These are phyloP conservation scores for Tylopilus plumbeoviolaceoides DNA, from an alignment of 768 basidiomycete species.

Conservation along the genomic window DNA sequence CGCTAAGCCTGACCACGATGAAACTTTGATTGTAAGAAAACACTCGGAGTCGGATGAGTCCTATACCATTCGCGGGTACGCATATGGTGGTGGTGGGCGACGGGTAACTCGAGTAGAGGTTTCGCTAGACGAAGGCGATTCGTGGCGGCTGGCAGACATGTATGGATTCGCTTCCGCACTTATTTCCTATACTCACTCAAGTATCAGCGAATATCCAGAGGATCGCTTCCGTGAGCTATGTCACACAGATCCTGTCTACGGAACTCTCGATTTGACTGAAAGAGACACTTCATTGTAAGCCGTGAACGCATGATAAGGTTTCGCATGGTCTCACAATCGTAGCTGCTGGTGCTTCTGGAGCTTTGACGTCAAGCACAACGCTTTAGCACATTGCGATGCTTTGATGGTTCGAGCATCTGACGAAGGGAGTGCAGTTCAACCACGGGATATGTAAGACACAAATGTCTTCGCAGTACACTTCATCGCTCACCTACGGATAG, in stretches of 20 bases:
- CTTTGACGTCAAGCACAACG: conserved; percentile 33
- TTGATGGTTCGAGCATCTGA: conserved; percentile 55
- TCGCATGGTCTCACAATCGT: neutral
- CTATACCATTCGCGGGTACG: conserved; percentile 52
- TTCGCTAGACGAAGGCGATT: conserved; percentile 48
- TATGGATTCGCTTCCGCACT: conserved; percentile 2
- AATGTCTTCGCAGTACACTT: neutral
- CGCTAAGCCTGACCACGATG: conserved; percentile 52
- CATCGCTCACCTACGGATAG: conserved; percentile 12
- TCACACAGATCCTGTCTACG: conserved; percentile 41
- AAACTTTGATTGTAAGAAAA: conserved; percentile 30
- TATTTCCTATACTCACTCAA: conserved; percentile 1
- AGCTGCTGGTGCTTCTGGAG: conserved; percentile 62
- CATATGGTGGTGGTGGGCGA: conserved; percentile 59
- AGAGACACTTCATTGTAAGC: conserved; percentile 46
- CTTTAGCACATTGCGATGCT: conserved; percentile 33
- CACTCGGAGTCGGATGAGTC: neutral
- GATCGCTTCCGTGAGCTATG: conserved; percentile 42
- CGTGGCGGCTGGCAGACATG: conserved; percentile 46
- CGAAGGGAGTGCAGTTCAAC: conserved; percentile 47
- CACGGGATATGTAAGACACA: conserved; percentile 43
- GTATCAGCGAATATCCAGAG: conserved; percentile 43
- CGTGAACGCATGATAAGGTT: neutral
- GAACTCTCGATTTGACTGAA: conserved; percentile 44
- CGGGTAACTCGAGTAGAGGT: conserved; percentile 56